Evolutionary conservation across 192 early-diverging fungal genomes (phyloP), one percentile per base, ranked within the genome.

Genomic region (Linnemannia hyalina): DNA sequence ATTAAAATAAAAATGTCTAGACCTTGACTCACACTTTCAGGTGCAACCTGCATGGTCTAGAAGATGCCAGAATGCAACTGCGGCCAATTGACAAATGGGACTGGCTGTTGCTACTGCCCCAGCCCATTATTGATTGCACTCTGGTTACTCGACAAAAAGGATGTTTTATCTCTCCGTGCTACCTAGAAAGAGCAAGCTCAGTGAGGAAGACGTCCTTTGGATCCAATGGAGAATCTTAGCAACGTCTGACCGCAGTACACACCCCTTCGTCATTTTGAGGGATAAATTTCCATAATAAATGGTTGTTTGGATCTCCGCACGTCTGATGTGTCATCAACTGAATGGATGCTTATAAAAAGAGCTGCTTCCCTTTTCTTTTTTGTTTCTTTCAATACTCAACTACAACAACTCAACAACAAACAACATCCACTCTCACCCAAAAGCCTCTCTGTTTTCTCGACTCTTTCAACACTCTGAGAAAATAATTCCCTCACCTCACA

Each of bases 41-140:
- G 13, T 32, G 29, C 29, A 65, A 9, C 7, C 9, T 65, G 60
- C 10, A 65, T 32, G 60, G 26, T 29, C 10, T 60, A 32, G 60
- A 65, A 65, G 26, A 32, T 65, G 60, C 60, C 13, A 65, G 60
- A 65, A 65, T 1, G 60, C n/a, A 65, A 65, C 60, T 65, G 60
- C 60, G 60, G 60, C 60, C 32, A 65, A 65, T 16, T 32, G 29
- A 13, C 60, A 15, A 65, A 65, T 32, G 6, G 11, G 60, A 65
- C 8, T 32, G n/a, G 11, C 60, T 29, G 11, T 65, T 65, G 60
- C 60, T 26, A 32, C 60, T 4, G 10, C 55, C 55, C 16, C 6
- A 60, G 60, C 29, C 60, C 60, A 65, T 15, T 32, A 15, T 29
- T 15, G n/a, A 57, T 52, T 52, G 18, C 10, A 7, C 49, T 52